phyloP scores from a whole-genome alignment of 257 asterid genomes.

The Leptodermis oblonga region DNA sequence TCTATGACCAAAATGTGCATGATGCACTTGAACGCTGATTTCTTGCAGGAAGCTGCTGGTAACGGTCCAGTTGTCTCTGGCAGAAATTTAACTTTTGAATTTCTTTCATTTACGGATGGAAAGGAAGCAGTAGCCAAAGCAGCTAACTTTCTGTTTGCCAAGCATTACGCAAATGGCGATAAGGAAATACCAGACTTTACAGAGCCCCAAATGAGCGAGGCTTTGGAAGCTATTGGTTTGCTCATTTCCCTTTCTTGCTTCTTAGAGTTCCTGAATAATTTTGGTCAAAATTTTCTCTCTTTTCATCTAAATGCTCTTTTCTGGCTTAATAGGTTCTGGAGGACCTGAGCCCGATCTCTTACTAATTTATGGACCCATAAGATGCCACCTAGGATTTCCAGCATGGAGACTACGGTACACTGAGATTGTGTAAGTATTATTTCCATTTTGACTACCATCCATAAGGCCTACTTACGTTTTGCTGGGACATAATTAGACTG shows the following conservation, averaged over 20 bases:
- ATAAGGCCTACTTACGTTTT: neutral
- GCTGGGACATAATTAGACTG: neutral
- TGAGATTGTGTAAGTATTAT: conserved; percentile 74
- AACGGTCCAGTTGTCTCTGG: conserved; percentile 31
- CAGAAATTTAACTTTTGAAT: conserved; percentile 54
- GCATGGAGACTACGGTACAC: conserved; percentile 94
- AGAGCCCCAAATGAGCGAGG: conserved; percentile 67
- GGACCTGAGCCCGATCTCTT: conserved; percentile 78
- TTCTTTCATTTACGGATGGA: conserved; percentile 66
- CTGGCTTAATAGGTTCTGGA: conserved; percentile 51
- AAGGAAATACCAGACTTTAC: conserved; percentile 47
- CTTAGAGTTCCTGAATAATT: neutral
- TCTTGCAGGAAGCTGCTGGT: conserved; percentile 33
- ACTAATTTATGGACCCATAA: conserved; percentile 77
- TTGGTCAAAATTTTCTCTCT: neutral
- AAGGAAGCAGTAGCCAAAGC: conserved; percentile 86
- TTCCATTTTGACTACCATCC: neutral
- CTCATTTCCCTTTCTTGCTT: conserved; percentile 14
- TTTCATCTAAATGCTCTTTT: neutral
- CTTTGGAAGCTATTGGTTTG: conserved; percentile 66
- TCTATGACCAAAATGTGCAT: neutral
- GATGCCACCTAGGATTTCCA: conserved; percentile 95
- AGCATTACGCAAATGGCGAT: conserved; percentile 37
- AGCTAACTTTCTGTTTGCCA: conserved; percentile 61
- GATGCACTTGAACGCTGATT: conserved; percentile 5